phyloP scores from a whole-genome alignment of 2,329 filamentous ascomycete species.

The Diaporthe aspalathi region DNA sequence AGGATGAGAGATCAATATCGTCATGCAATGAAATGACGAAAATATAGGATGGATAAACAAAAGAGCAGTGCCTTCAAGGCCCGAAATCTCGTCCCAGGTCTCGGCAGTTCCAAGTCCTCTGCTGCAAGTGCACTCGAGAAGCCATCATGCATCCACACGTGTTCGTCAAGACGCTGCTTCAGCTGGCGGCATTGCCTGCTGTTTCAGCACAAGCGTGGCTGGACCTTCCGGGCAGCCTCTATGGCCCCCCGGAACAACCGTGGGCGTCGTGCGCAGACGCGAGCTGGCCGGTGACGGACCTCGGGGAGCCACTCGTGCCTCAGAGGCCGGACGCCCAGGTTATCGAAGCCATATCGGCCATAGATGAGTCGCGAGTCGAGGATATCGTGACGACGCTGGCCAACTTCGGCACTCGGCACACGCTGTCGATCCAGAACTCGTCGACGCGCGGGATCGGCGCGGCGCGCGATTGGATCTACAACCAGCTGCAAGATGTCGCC shows the following conservation, averaged over 20 bases:
- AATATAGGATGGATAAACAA: constrained; percentile 3
- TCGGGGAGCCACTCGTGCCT: constrained; percentile 41
- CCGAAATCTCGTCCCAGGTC: fast-evolving
- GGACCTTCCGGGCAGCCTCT: constrained; percentile 34
- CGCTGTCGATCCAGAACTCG: constrained; percentile 63
- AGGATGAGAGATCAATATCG: constrained; percentile 23
- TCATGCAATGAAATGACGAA: constrained; percentile 8
- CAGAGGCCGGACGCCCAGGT: constrained; percentile 43
- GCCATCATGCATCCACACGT: not conserved
- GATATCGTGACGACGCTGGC: constrained; percentile 64
- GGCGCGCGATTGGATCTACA: constrained; percentile 66
- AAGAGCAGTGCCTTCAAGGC: not conserved
- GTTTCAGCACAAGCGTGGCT: constrained; percentile 31
- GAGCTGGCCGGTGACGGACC: constrained; percentile 41
- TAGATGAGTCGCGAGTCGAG: constrained; percentile 57
- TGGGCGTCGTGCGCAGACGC: constrained; percentile 42
- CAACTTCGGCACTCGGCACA: constrained; percentile 68
- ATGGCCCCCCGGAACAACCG: constrained; percentile 22
- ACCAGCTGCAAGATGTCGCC: constrained; percentile 61
- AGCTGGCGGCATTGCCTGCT: not conserved
- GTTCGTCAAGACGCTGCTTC: not conserved
- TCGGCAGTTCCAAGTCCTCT: not conserved
- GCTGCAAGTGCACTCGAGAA: not conserved
- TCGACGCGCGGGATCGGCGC: constrained; percentile 65
- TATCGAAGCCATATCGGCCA: constrained; percentile 44